Evolutionary conservation across 805 yeast genomes (phyloP), one percentile per base, ranked within the genome.

Genomic region (Cyberlindnera mycetangii): DNA sequence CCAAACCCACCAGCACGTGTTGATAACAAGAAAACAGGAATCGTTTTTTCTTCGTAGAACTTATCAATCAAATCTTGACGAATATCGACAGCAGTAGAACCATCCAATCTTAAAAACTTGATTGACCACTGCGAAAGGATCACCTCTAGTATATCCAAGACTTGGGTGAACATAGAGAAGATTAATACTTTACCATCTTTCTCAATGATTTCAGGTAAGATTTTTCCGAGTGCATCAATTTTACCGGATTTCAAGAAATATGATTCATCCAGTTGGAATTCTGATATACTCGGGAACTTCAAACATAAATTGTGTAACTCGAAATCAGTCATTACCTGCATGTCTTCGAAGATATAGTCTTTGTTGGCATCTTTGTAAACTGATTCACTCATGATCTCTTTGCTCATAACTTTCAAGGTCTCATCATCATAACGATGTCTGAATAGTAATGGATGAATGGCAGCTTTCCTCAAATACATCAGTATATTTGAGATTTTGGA

Each of bases 1-100:
- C 99, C 99, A 67, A 93, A 93, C 1, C 99, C 99, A 61, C 99
- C 99, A 1, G 99, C 98, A 61, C 88, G 89, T 4, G 99, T 93
- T 10, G 97, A 88, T 35, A 93, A 70, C 39, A 93, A 70, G 58
- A 93, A 92, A 3, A 93, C 84, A 0, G 95, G 92, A 51, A 93
- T 87, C 5, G 79, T 72, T 0, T 77, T 76, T 49, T 89, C 95
- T 27, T 86, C 89, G 58, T 89, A 84, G 60, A 86, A 93, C 54
- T 79, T 79, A 67, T 93, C 99, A 54, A 93, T 92, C 53, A 92
- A 69, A 46, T 85, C 88, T 65, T 93, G 99, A 60, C 99, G 79
- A 21, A 86, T 82, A 50, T 93, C 97, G 44, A 93, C 99, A 12
- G 90, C 75, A 0, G 99, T 93, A 47, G 76, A 76, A n/a, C 99